These are phyloP conservation scores for Somion occarium DNA, from an alignment of 1,284 basidiomycete species.

Conservation along the genomic window DNA sequence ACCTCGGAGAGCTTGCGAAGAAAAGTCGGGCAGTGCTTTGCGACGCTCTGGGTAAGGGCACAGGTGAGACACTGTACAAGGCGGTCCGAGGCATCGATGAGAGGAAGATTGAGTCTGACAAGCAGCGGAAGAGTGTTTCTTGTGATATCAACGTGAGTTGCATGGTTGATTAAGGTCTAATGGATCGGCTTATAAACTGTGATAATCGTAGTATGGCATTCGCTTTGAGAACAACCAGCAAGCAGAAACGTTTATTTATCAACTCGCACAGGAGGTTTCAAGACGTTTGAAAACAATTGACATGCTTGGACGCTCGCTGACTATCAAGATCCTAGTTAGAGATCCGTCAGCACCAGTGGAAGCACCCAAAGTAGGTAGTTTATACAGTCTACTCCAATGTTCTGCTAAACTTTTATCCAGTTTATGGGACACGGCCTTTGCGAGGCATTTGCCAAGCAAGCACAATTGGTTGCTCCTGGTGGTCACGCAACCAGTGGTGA, in stretches of 20 bases:
- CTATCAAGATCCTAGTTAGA: conserved; percentile 86
- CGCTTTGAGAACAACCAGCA: conserved; percentile 83
- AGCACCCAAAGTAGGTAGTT: conserved; percentile 73
- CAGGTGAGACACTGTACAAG: conserved; percentile 82
- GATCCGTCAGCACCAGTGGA: conserved; percentile 86
- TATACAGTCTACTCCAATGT: not conserved
- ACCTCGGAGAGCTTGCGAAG: conserved; percentile 61
- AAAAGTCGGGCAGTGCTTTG: conserved; percentile 63
- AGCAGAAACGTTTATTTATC: conserved; percentile 72
- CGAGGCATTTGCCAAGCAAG: conserved; percentile 78
- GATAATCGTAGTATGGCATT: conserved; percentile 89
- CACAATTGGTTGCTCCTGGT: conserved; percentile 48
- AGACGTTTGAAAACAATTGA: conserved; percentile 63
- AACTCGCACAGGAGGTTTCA: conserved; percentile 75
- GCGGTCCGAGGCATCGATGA: conserved; percentile 83
- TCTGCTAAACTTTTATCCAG: conserved; percentile 32
- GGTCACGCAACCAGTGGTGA: conserved; percentile 74
- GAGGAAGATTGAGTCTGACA: conserved; percentile 75
- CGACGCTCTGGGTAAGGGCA: conserved; percentile 76
- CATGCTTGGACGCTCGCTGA: conserved; percentile 70
- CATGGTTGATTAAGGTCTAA: conserved; percentile 17
- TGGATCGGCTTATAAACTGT: no score
- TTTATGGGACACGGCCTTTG: conserved; percentile 93
- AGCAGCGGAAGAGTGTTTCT: conserved; percentile 81
- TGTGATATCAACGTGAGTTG: conserved; percentile 84